phyloP scores from a whole-genome alignment of 148 eudicot species.

The Suaeda aralocaspica region DNA sequence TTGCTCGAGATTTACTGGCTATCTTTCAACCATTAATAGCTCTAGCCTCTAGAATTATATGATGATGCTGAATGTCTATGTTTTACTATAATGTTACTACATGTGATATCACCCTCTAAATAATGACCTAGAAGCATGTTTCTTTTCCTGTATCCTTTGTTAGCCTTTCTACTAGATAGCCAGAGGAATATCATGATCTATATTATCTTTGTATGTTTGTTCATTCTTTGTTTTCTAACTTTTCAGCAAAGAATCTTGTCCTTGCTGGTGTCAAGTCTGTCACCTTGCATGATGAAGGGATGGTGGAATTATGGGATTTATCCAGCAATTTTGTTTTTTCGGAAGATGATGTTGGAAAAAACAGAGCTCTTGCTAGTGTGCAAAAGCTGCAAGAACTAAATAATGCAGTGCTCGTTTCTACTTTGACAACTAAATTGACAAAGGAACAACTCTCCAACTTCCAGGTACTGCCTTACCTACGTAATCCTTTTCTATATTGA shows the following conservation, averaged over 20 bases:
- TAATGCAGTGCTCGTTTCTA: constrained; percentile 61
- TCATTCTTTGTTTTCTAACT: not conserved
- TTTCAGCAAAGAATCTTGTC: constrained; percentile 64
- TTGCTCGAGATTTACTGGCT: not conserved
- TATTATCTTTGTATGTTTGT: not conserved
- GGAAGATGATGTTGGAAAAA: constrained; percentile 63
- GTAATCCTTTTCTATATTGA: not conserved
- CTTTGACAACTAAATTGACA: constrained; percentile 37
- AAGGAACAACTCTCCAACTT: constrained; percentile 55
- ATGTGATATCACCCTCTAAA: not conserved
- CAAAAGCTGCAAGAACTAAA: constrained; percentile 69
- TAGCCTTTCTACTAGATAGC: not conserved
- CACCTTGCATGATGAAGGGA: constrained; percentile 62
- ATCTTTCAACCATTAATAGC: not conserved
- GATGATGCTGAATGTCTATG: not conserved
- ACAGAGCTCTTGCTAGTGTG: constrained; percentile 62
- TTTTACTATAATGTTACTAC: too few species aligned
- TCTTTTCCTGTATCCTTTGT: not conserved
- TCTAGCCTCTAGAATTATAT: not conserved
- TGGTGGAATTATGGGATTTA: constrained; percentile 63
- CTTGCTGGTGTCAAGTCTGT: constrained; percentile 79
- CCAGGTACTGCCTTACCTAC: constrained; percentile 41
- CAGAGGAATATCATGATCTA: not conserved
- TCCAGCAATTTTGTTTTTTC: constrained; percentile 66
- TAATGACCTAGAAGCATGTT: not conserved